Evolutionary conservation across 2,329 filamentous ascomycete genomes (phyloP).

Genomic region (Aciculosporium take): DNA sequence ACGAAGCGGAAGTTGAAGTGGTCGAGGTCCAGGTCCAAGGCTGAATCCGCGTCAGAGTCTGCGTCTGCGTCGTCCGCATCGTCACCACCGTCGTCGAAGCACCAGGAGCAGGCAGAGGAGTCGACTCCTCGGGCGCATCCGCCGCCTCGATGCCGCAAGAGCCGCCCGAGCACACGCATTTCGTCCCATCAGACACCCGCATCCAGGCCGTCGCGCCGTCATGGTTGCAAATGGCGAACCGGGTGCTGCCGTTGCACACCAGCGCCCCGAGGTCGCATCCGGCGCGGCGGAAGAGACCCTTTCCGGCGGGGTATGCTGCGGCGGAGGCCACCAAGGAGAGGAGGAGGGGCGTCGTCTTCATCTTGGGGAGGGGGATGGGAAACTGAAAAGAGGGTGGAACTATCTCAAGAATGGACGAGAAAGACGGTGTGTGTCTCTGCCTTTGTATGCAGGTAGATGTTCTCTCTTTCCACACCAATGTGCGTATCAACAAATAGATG

Average conservation of each 20-base stretch:
- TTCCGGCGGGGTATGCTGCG: slow-evolving; percentile 1
- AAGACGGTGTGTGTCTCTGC: too few species aligned
- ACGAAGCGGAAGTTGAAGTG: too few species aligned
- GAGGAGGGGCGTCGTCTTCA: background rate
- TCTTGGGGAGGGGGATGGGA: background rate
- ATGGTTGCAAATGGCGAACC: slow-evolving; percentile 2
- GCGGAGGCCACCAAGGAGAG: background rate
- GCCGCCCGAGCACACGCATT: background rate
- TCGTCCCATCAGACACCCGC: background rate
- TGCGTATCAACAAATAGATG: too few species aligned
- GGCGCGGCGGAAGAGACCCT: background rate
- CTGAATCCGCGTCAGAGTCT: background rate
- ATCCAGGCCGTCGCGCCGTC: background rate
- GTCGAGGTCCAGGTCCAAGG: background rate
- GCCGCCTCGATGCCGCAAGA: background rate
- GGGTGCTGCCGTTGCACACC: slow-evolving; percentile 1
- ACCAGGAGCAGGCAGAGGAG: background rate
- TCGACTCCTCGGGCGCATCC: background rate
- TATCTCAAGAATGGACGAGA: background rate
- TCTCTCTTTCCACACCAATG: too few species aligned
- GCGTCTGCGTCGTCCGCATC: background rate
- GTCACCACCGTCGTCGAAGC: background rate
- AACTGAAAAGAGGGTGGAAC: background rate
- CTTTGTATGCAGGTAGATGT: too few species aligned
- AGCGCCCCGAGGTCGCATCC: slow-evolving; percentile 1